phyloP scores from a whole-genome alignment of 805 yeast species.

The Myxozyma mucilagina region DNA sequence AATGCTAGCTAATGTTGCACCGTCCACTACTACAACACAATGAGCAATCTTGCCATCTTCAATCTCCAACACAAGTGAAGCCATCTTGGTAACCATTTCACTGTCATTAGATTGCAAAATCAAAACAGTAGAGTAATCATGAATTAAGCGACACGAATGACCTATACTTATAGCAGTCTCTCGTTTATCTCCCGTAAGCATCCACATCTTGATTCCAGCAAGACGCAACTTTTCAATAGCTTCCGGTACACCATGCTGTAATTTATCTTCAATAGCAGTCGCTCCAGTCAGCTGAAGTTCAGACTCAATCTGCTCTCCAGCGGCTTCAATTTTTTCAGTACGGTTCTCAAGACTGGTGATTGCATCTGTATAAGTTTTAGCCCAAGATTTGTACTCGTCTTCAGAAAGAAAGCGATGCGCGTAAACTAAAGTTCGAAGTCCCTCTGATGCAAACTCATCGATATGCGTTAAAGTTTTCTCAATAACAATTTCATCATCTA shows the following conservation, averaged over 20 bases:
- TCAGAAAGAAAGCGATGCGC: constrained; percentile 70
- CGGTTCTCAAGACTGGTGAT: constrained; percentile 73
- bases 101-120: constrained; percentile 58
- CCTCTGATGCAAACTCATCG: constrained; percentile 93
- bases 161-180: constrained; percentile 98
- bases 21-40: constrained; percentile 92
- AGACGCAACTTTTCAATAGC: constrained; percentile 86
- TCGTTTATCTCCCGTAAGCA: constrained; percentile 96
- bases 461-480: constrained; percentile 87
- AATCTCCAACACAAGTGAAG: constrained; percentile 73
- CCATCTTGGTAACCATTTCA: constrained; percentile 64
- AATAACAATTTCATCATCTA: constrained; percentile 72
- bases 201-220: constrained; percentile 96
- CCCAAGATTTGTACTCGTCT: constrained; percentile 66
- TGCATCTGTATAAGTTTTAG: constrained; percentile 65
- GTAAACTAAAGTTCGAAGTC: constrained; percentile 84
- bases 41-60: constrained; percentile 80
- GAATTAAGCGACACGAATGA: constrained; percentile 86
- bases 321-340: constrained; percentile 60
- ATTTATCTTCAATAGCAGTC: constrained; percentile 94
- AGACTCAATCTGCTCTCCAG: constrained; percentile 72
- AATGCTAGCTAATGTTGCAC: constrained; percentile 73
- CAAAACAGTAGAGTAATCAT: constrained; percentile 88
- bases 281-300: constrained; percentile 79
- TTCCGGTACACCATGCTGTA: constrained; percentile 96